Evolutionary conservation across 441 rosid species (phyloP).

Genomic region (Corymbia citriodora): DNA sequence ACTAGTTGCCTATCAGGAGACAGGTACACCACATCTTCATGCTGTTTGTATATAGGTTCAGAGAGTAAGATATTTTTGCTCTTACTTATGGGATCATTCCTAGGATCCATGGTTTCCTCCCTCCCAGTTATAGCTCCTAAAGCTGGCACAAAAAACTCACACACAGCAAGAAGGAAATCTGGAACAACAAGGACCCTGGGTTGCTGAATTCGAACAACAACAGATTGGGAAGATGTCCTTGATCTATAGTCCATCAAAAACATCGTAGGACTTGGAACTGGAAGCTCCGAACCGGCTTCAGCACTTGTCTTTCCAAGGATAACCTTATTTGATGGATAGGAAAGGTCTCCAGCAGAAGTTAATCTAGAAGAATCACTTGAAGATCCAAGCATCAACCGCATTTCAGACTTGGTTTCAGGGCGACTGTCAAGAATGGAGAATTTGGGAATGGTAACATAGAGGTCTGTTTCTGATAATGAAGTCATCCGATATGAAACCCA

Average conservation of each 20-base stretch:
- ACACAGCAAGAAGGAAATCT: conserved; percentile 93
- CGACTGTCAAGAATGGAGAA: conserved; percentile 90
- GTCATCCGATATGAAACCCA: conserved; percentile 97
- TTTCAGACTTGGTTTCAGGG: conserved; percentile 87
- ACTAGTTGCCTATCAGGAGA: conserved; percentile 80
- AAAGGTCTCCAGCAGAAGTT: conserved; percentile 53
- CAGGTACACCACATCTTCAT: conserved; percentile 76
- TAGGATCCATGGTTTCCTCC: conserved; percentile 90
- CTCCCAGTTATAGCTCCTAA: conserved; percentile 90
- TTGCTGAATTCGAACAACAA: conserved; percentile 87
- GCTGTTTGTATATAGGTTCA: conserved; percentile 64
- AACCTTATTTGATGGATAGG: conserved; percentile 40
- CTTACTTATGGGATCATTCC: conserved; percentile 84
- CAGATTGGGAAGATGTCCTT: conserved; percentile 86
- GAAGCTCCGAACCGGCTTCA: conserved; percentile 45
- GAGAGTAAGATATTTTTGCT: conserved; percentile 66
- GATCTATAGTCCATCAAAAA: conserved; percentile 96
- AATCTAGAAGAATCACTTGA: conserved; percentile 83
- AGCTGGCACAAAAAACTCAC: conserved; percentile 96
- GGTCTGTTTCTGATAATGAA: conserved; percentile 88
- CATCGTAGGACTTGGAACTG: conserved; percentile 76
- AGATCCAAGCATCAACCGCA: conserved; percentile 99
- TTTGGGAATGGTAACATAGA: conserved; percentile 84
- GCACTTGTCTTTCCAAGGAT: conserved; percentile 46
- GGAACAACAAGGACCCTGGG: conserved; percentile 97